Percentiles rank a stretch among this genome's conserved stretches.
These are phyloP conservation scores for Scenedesmus sp. DNA, from an alignment of 163 green algal species.

Conservation along the genomic window DNA sequence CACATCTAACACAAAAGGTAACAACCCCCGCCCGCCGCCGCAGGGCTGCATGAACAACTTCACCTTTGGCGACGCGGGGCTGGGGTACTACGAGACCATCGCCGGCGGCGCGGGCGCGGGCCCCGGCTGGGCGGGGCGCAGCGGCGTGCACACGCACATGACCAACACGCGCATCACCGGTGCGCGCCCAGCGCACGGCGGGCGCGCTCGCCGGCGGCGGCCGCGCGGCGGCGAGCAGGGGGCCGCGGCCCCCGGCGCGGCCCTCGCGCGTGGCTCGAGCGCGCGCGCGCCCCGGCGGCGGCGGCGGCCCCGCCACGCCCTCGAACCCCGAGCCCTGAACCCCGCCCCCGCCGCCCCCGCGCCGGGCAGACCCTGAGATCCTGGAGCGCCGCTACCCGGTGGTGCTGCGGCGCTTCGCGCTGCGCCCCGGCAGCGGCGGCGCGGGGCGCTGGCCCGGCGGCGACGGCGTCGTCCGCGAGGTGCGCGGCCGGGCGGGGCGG, in stretches of 20 bases:
- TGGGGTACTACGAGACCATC: constrained; percentile 99
- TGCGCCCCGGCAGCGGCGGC: constrained; percentile 86
- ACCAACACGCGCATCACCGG: constrained; percentile 99
- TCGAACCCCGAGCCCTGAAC: background rate
- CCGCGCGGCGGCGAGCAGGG: too few relatives aligned
- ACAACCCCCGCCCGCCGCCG: too few relatives aligned
- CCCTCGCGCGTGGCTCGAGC: too few relatives aligned
- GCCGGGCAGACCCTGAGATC: constrained; percentile 87
- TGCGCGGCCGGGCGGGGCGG: too few relatives aligned
- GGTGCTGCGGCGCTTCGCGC: constrained; percentile 87
- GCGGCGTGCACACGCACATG: constrained; percentile 99
- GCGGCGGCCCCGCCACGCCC: too few relatives aligned
- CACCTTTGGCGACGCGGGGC: constrained; percentile 95
- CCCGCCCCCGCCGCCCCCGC: background rate
- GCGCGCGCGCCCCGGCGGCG: too few relatives aligned
- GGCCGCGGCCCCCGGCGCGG: too few relatives aligned
- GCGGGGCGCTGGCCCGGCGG: constrained; percentile 82
- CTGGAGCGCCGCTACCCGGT: constrained; percentile 94
- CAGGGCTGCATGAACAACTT: constrained; percentile 99
- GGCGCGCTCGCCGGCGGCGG: too few relatives aligned
- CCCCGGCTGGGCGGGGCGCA: constrained; percentile 88
- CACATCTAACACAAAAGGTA: too few relatives aligned
- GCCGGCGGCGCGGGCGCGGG: constrained; percentile 92
- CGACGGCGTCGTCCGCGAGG: constrained; percentile 92
- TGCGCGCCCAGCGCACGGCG: background rate